Conservation (phyloP, 2,329 filamentous ascomycete genomes). For the Helminthosporium solani region DNA sequence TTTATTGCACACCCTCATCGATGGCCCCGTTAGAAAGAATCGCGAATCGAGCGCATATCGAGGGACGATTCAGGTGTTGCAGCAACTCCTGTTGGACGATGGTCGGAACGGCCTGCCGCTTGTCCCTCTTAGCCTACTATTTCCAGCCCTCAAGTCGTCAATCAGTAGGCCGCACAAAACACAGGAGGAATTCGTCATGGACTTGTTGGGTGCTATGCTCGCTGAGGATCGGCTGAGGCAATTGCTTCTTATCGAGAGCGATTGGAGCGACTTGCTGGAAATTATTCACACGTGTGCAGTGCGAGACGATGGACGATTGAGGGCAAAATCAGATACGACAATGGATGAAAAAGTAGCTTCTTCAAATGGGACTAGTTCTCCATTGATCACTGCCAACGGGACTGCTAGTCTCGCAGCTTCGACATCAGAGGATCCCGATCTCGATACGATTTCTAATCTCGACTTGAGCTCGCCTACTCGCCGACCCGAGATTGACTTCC, state of each 20-base stretch:
- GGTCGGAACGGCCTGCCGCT: constrained; percentile 35
- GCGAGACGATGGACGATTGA: constrained; percentile 30
- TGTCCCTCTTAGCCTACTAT: constrained; percentile 36
- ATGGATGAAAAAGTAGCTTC: constrained; percentile 34
- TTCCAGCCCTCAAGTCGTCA: constrained; percentile 36
- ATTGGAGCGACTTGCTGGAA: constrained; percentile 63
- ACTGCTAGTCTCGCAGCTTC: constrained; percentile 12
- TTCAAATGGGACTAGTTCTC: constrained; percentile 12
- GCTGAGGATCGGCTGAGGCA: constrained; percentile 55
- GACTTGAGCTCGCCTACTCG: constrained; percentile 6
- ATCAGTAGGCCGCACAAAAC: constrained; percentile 27
- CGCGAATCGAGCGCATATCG: constrained; percentile 28
- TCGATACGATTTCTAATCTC: constrained; percentile 16
- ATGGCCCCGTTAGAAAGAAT: constrained; percentile 26
- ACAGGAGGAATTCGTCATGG: constrained; percentile 53
- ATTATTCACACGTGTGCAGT: constrained; percentile 57
- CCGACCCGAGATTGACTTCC: constrained; percentile 10
- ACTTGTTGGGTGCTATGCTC: constrained; percentile 44
- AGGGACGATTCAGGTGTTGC: constrained; percentile 33
- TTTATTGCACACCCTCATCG: constrained; percentile 57
- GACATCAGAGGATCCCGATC: constrained; percentile 14
- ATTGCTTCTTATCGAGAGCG: constrained; percentile 63
- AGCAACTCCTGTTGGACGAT: constrained; percentile 35
- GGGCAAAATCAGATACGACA: constrained; percentile 13
- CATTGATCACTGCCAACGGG: constrained; percentile 10